Conservation (phyloP, 805 yeast species). For the Suhomyces xylopsoci region DNA sequence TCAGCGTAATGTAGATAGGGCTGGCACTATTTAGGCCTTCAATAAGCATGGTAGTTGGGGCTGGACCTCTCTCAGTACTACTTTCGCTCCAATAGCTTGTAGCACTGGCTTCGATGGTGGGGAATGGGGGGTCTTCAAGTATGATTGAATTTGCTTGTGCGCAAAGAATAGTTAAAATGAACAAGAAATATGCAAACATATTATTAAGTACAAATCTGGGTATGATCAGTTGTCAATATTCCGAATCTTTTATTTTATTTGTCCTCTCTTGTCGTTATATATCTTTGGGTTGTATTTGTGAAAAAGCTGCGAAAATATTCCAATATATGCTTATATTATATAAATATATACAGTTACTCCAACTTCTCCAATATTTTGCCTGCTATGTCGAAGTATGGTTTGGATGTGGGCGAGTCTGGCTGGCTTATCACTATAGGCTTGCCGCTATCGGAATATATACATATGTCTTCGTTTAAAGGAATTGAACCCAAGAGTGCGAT, state of each 20-base stretch:
- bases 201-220: background rate
- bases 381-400: slow-evolving; percentile 52
- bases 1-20: background rate
- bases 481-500: slow-evolving; percentile 60
- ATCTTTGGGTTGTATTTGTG: background rate
- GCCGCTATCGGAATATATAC: slow-evolving; percentile 61
- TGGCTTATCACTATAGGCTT: slow-evolving; percentile 54
- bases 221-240: too few relatives aligned
- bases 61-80: background rate
- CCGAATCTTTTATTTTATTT: background rate
- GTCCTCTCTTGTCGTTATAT: background rate
- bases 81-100: background rate
- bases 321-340: background rate
- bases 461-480: slow-evolving; percentile 62
- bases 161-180: background rate
- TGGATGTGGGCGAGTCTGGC: slow-evolving; percentile 33
- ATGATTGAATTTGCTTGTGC: background rate
- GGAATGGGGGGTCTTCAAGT: background rate
- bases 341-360: slow-evolving; percentile 4
- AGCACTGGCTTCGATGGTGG: background rate
- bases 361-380: slow-evolving; percentile 19
- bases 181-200: background rate
- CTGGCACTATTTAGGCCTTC: background rate
- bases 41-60: background rate
- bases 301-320: background rate